Conservation (phyloP, 495 filamentous ascomycete species). For the Hypoxylon fragiforme region DNA sequence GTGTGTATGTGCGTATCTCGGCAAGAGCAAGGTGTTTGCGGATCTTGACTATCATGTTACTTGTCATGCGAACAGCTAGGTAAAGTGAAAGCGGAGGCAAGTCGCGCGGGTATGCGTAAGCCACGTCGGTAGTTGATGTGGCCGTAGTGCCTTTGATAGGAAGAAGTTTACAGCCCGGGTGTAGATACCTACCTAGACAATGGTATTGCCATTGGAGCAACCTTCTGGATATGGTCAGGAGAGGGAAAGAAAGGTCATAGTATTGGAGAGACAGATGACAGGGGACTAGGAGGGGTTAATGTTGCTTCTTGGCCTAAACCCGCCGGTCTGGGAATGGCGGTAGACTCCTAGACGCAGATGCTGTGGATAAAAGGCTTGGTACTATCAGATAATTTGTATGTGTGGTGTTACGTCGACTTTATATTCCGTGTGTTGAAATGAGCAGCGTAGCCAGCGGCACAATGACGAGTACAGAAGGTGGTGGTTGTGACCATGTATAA, state of each 20-base stretch:
- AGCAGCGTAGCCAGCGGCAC: neutral
- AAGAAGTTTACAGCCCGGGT: conserved; percentile 27
- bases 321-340: conserved; percentile 32
- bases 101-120: conserved; percentile 21
- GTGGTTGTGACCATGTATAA: neutral
- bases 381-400: conserved; percentile 7
- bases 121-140: conserved; percentile 34
- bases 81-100: conserved; percentile 13
- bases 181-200: conserved; percentile 7
- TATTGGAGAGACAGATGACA: conserved; percentile 13
- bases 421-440: conserved; percentile 2
- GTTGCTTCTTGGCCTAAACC: conserved; percentile 33
- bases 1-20: conserved; percentile 24
- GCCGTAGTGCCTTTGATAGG: conserved; percentile 22
- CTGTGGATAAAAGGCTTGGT: conserved; percentile 27
- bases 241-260: conserved; percentile 5
- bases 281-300: conserved; percentile 22
- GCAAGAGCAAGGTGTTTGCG: conserved; percentile 25
- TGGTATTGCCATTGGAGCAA: conserved; percentile 7
- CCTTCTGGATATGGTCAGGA: conserved; percentile 30
- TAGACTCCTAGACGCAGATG: conserved; percentile 25
- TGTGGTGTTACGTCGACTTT: conserved; percentile 14
- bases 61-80: conserved; percentile 4
- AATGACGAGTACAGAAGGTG: conserved; percentile 20
- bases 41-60: conserved; percentile 16